Conservation (phyloP, 1,139 yeast genomes). For the Kurtzmaniella quercitrusa region DNA sequence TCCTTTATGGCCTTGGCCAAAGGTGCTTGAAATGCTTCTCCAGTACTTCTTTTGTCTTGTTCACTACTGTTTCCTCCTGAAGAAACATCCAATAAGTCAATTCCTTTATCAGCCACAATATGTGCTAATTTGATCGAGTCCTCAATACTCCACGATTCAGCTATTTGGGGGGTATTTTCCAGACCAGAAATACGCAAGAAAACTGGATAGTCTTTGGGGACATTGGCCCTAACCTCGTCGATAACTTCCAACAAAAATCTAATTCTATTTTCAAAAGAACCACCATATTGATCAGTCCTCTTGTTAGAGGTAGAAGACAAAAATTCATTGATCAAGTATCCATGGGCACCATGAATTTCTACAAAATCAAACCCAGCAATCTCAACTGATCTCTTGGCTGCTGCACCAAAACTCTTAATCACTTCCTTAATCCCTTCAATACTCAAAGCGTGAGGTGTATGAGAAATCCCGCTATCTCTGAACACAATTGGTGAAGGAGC, state of each 20-base stretch:
- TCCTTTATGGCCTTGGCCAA: constrained; percentile 40
- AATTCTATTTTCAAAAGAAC: constrained; percentile 40
- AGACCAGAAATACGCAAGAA: constrained; percentile 42
- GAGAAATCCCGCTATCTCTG: constrained; percentile 25
- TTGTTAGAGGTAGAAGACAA: constrained; percentile 42
- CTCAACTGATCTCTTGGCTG: constrained; percentile 42
- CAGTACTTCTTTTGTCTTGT: constrained; percentile 21
- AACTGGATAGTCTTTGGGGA: constrained; percentile 32
- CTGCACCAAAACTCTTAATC: constrained; percentile 33
- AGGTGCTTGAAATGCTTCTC: constrained; percentile 29
- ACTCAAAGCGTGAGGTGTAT: constrained; percentile 29
- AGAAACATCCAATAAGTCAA: constrained; percentile 50
- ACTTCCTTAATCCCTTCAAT: constrained; percentile 29
- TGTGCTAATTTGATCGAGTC: constrained; percentile 43
- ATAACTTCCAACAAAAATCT: constrained; percentile 30
- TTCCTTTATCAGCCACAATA: constrained; percentile 37
- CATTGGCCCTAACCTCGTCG: constrained; percentile 28
- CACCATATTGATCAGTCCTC: constrained; percentile 68
- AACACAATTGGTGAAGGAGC: constrained; percentile 44
- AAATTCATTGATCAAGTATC: constrained; percentile 63
- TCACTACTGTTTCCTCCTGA: constrained; percentile 47
- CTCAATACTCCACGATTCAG: constrained; percentile 42
- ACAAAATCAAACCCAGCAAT: constrained; percentile 67
- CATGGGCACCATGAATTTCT: constrained; percentile 68
- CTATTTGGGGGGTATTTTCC: constrained; percentile 30